Evolutionary conservation across 352 stramenopile genomes (phyloP), one percentile per base, ranked within the genome.

Genomic region (Elongisporangium prolatum): DNA sequence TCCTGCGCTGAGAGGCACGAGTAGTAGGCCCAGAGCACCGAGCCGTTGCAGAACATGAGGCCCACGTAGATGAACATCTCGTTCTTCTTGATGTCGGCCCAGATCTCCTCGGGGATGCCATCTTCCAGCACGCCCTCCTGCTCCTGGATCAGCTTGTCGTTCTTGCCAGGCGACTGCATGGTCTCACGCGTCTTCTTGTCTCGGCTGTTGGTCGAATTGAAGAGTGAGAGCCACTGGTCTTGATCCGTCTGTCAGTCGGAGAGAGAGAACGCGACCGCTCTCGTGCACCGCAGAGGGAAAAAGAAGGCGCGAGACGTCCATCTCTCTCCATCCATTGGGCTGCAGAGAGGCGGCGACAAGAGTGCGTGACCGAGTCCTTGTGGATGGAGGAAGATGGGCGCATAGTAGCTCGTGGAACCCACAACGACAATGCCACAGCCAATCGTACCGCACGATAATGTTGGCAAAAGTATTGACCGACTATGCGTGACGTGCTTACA

Each of bases 1-100:
- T 80, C 64, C 34, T 80, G 68, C 2, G 71, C 71, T 50, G 71
- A 79, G 21, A 83, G 51, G n/a, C 73, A 83, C 59, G 70, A 80
- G 56, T 77, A 77, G 61, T 73, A 80, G 16, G 70, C 67, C 71
- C 73, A 83, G 55, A 83, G 64, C 21, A 80, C 68, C 13, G 73
- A 68, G 44, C 64, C 68, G 38, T 76, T 77, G 17, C 79, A 50
- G 60, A 79, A 82, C 54, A 72, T 67, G 59, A 80, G 65, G 50
- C 68, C 60, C 18, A 56, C 75, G 61, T 75, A 79, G 54, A 83
- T 64, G 38, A 58, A 63, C 7, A 21, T 21, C 24, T 64, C 51
- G 48, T 75, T 60, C 38, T 54, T 22, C 24, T 63, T 50, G 37
- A 82, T 62, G 40, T 82, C 69, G 38, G 74, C 66, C 59, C 66